Percentiles rank a stretch among this genome's conserved stretches.
phyloP scores from a whole-genome alignment of 2,329 filamentous ascomycete species.

The Chaetomiaceae sp. region DNA sequence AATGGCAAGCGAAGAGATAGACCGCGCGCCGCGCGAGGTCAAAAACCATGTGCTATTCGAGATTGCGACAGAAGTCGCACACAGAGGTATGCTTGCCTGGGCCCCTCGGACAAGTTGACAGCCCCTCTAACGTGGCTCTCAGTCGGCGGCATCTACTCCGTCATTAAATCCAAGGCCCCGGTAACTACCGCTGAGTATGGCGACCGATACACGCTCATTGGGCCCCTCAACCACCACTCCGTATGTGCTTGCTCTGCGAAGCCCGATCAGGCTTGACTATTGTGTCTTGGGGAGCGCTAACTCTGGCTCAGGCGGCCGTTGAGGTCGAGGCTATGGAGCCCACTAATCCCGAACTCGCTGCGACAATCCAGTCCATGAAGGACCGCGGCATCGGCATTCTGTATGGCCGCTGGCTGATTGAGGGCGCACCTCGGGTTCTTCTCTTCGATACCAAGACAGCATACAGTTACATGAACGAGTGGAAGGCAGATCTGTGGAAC shows the following conservation, averaged over 20 bases:
- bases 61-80: conserved; percentile 93
- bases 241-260: conserved; percentile 47
- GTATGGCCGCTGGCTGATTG: conserved; percentile 96
- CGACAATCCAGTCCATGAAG: conserved; percentile 88
- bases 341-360: conserved; percentile 69
- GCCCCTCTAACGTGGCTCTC: conserved; percentile 24
- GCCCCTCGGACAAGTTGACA: neutral
- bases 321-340: conserved; percentile 94
- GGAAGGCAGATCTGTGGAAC: conserved; percentile 96
- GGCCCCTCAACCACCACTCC: conserved; percentile 86
- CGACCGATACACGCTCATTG: conserved; percentile 91
- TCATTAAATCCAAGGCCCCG: conserved; percentile 97
- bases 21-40: conserved; percentile 61
- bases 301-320: conserved; percentile 70
- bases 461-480: conserved; percentile 87
- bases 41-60: conserved; percentile 96
- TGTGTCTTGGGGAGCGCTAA: conserved; percentile 23
- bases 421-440: conserved; percentile 87
- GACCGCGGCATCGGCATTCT: conserved; percentile 84
- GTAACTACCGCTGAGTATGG: conserved; percentile 99
- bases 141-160: conserved; percentile 99
- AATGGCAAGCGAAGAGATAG: conserved; percentile 46
- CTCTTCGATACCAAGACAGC: conserved; percentile 94
- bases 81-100: conserved; percentile 64
- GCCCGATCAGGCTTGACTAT: neutral